These are phyloP conservation scores for Dioscorea zingiberensis DNA, from an alignment of 106 monocot genomes.

Conservation along the genomic window DNA sequence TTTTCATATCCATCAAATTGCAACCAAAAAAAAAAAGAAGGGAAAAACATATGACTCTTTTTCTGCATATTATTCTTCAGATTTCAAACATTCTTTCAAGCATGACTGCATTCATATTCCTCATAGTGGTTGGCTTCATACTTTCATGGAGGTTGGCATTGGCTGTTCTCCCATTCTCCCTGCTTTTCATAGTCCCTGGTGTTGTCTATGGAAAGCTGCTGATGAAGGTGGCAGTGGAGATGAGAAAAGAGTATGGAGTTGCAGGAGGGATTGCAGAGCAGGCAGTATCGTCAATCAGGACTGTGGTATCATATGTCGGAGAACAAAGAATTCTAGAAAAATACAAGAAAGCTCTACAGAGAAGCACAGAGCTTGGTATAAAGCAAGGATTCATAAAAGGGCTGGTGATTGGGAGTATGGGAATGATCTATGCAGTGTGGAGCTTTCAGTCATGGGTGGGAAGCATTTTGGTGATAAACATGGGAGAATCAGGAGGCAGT, in stretches of 20 bases:
- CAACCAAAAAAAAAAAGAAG: too few species aligned
- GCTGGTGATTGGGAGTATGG: neutral
- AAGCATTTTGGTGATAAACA: neutral
- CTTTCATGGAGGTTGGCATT: slow-evolving; percentile 1
- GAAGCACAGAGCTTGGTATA: neutral
- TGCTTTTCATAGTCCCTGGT: neutral
- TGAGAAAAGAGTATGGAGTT: neutral
- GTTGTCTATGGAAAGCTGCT: neutral
- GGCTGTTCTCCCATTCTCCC: neutral
- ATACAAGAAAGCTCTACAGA: neutral
- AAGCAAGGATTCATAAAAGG: slow-evolving; percentile 7
- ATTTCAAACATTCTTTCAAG: neutral
- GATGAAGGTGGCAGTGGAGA: neutral
- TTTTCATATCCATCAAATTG: too few species aligned
- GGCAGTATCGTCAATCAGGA: slow-evolving; percentile 4
- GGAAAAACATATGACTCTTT: too few species aligned
- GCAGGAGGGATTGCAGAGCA: slow-evolving; percentile 7
- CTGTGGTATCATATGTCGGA: slow-evolving; percentile 5
- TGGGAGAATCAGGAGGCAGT: neutral
- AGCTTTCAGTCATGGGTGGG: neutral
- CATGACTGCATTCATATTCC: neutral
- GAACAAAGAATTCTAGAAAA: neutral
- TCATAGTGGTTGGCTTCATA: neutral
- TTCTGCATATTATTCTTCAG: slow-evolving; percentile 1
- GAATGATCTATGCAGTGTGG: slow-evolving; percentile 1